A percentile compares a stretch with the other conserved stretches of the same genome.
Conservation (phyloP, 306 rosid genomes). For the Vicia villosa region DNA sequence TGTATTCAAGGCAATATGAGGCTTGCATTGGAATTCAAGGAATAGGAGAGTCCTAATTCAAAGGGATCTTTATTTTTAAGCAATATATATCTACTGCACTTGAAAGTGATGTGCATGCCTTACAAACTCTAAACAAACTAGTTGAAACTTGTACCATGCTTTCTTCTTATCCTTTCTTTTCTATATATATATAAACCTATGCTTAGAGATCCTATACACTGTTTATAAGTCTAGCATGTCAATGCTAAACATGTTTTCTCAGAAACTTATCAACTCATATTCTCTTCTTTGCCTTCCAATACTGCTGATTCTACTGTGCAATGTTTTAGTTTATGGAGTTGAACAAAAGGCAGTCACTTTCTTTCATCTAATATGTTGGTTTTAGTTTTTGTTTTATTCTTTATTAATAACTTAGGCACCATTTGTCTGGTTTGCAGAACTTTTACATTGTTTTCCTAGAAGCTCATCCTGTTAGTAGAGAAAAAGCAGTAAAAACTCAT, state of each 20-base stretch:
- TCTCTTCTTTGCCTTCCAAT: conserved; percentile 38
- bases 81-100: no score
- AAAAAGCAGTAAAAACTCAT: conserved; percentile 46
- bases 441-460: conserved; percentile 68
- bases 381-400: background rate
- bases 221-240: conserved; percentile 23
- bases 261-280: conserved; percentile 23
- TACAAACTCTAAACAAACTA: no score
- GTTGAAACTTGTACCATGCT: conserved; percentile 10
- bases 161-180: conserved; percentile 18
- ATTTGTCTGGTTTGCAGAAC: conserved; percentile 46
- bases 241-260: conserved; percentile 22
- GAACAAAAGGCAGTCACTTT: conserved; percentile 41
- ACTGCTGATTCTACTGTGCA: conserved; percentile 37
- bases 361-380: background rate
- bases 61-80: conserved; percentile 52
- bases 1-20: conserved; percentile 20
- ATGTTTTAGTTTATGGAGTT: conserved; percentile 43
- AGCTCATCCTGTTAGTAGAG: conserved; percentile 39
- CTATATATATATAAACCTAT: conserved; percentile 29
- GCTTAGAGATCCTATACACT: conserved; percentile 28
- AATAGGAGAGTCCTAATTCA: conserved; percentile 34
- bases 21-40: conserved; percentile 82
- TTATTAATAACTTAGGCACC: conserved; percentile 12
- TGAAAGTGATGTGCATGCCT: no score